Conservation (phyloP, 2,329 filamentous ascomycete genomes). For the Claviceps maximensis region DNA sequence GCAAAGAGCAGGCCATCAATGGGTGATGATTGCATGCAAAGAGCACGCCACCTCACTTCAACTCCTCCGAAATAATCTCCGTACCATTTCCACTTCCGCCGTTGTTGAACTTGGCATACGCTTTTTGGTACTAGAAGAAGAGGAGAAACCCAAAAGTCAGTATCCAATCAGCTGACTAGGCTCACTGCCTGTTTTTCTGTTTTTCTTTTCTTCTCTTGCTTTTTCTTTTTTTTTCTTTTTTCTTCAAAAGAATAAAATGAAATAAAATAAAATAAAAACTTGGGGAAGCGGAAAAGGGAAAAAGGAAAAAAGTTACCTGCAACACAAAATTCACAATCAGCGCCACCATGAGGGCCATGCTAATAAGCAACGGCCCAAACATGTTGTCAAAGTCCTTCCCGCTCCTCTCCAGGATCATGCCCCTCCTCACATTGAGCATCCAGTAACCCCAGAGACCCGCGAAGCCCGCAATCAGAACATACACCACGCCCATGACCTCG, state of each 20-base stretch:
- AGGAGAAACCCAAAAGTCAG: background rate
- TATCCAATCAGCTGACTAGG: background rate
- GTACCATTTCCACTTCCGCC: slow-evolving; percentile 3
- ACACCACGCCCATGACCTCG: slow-evolving; percentile 65
- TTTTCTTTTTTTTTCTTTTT: too few species aligned
- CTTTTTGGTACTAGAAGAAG: slow-evolving; percentile 18
- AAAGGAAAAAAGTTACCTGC: slow-evolving; percentile 43
- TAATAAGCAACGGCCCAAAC: slow-evolving; percentile 72
- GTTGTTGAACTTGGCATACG: slow-evolving; percentile 17
- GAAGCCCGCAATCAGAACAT: slow-evolving; percentile 70
- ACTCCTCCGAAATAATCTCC: slow-evolving; percentile 15
- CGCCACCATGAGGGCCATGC: slow-evolving; percentile 62
- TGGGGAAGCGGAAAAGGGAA: background rate
- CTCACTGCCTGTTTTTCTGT: too few species aligned
- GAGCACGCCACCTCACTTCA: too few species aligned
- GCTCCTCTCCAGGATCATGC: slow-evolving; percentile 72
- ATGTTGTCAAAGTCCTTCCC: slow-evolving; percentile 89
- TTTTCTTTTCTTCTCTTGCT: too few species aligned
- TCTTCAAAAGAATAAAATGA: too few species aligned
- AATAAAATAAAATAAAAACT: background rate
- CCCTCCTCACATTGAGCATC: slow-evolving; percentile 62
- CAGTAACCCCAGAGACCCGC: slow-evolving; percentile 77
- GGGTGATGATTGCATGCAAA: too few species aligned
- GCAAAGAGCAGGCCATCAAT: too few species aligned
- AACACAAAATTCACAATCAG: slow-evolving; percentile 81